Percentiles rank a stretch among this genome's conserved stretches.
Evolutionary conservation across 495 filamentous ascomycete genomes (phyloP).

Genomic region (Oleoguttula mirabilis): DNA sequence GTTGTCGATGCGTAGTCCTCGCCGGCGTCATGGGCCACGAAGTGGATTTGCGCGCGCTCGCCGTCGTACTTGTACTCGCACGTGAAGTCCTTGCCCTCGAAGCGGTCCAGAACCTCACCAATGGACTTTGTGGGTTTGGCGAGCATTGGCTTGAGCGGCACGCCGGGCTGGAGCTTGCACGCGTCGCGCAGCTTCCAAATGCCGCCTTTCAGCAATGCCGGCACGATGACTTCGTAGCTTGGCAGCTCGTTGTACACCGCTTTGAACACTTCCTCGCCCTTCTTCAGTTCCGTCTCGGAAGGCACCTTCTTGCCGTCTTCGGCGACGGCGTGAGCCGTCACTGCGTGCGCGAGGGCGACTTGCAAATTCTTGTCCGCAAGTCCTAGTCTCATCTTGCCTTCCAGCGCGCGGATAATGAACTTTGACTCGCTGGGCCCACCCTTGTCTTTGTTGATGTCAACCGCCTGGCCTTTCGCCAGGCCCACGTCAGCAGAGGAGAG

Average conservation of each 20-base stretch:
- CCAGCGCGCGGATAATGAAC: constrained; percentile 79
- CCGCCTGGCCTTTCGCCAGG: constrained; percentile 41
- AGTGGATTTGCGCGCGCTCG: constrained; percentile 94
- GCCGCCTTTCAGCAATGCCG: constrained; percentile 73
- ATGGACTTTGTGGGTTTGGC: constrained; percentile 99
- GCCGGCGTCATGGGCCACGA: constrained; percentile 69
- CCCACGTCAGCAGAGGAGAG: constrained; percentile 72
- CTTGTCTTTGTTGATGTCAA: constrained; percentile 85
- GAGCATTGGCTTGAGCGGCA: constrained; percentile 96
- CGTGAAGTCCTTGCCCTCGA: constrained; percentile 88
- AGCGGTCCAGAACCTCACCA: constrained; percentile 91
- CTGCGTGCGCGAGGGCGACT: constrained; percentile 75
- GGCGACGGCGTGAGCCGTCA: constrained; percentile 67
- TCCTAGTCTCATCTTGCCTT: constrained; percentile 85
- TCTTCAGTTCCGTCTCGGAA: constrained; percentile 58
- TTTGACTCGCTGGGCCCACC: constrained; percentile 92
- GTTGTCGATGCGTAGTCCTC: constrained; percentile 45
- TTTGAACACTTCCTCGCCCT: constrained; percentile 77
- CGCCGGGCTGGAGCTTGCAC: constrained; percentile 87
- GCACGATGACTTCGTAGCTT: constrained; percentile 90
- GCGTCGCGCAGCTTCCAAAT: constrained; percentile 66
- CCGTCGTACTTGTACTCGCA: constrained; percentile 99
- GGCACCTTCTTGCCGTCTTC: constrained; percentile 54
- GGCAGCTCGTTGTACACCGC: constrained; percentile 87
- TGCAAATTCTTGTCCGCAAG: constrained; percentile 87